phyloP scores from a whole-genome alignment of 305 asterid genomes.

The Fraxinus paxiana region DNA sequence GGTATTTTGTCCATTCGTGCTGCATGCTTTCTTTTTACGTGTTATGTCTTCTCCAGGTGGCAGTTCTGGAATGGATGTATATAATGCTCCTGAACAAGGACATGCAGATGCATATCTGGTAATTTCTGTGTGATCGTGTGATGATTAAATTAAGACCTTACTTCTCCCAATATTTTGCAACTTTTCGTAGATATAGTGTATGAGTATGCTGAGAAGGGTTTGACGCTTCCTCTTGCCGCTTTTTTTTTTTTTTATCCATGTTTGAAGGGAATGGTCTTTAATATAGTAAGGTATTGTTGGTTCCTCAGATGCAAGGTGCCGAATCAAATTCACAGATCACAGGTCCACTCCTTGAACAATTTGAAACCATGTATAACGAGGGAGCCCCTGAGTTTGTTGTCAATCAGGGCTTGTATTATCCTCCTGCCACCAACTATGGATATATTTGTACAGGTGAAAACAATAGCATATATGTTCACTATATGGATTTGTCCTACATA shows the following conservation, averaged over 20 bases:
- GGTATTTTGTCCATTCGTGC: slow-evolving; percentile 2
- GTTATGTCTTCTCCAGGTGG: slow-evolving; percentile 32
- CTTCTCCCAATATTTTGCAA: not conserved
- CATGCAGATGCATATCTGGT: slow-evolving; percentile 56
- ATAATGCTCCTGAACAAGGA: slow-evolving; percentile 60
- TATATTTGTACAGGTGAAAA: slow-evolving; percentile 60
- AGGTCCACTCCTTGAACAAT: slow-evolving; percentile 32
- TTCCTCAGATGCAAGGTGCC: slow-evolving; percentile 51
- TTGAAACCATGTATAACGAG: slow-evolving; percentile 68
- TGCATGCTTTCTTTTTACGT: slow-evolving; percentile 7
- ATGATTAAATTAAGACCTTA: not conserved
- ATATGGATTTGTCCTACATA: not conserved
- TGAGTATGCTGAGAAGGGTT: not conserved
- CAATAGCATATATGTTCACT: not conserved
- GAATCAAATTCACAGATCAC: slow-evolving; percentile 41
- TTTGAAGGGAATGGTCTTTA: not conserved
- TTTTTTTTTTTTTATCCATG: not conserved
- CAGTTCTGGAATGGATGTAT: slow-evolving; percentile 53
- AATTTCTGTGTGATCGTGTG: slow-evolving; percentile 15
- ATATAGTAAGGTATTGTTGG: slow-evolving; percentile 1
- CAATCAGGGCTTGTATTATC: slow-evolving; percentile 73
- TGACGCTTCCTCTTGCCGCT: not conserved
- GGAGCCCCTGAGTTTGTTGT: slow-evolving; percentile 57
- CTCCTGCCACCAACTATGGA: slow-evolving; percentile 64
- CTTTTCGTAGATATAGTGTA: not conserved